Evolutionary conservation across 805 yeast species (phyloP).

Genomic region (Ogataea corticis): DNA sequence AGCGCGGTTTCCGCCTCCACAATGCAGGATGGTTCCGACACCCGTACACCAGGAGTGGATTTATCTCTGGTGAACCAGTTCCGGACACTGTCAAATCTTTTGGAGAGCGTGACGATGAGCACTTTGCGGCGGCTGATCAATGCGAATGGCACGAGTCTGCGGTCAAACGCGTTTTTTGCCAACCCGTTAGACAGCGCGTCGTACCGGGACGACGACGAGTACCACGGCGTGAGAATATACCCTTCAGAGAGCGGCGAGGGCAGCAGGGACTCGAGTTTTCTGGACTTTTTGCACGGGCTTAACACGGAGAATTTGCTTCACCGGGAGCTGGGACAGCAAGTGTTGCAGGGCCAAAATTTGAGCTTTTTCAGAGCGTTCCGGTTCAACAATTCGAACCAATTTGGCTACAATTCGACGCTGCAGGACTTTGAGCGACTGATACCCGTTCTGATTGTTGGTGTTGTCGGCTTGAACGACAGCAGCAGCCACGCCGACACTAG

Average conservation of each 20-base stretch:
- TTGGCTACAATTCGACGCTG: slow-evolving; percentile 15
- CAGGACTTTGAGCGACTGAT: slow-evolving; percentile 22
- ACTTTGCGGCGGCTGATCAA: slow-evolving; percentile 26
- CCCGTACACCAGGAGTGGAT: slow-evolving; percentile 6
- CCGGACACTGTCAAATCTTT: slow-evolving; percentile 27
- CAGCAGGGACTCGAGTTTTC: slow-evolving; percentile 39
- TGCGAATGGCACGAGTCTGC: slow-evolving; percentile 6
- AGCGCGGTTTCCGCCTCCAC: neutral
- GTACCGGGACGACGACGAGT: slow-evolving; percentile 10
- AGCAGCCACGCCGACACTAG: neutral
- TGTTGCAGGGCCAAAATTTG: slow-evolving; percentile 32
- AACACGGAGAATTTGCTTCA: slow-evolving; percentile 25
- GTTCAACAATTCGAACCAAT: slow-evolving; percentile 31
- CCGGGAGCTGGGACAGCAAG: slow-evolving; percentile 29
- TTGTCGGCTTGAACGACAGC: slow-evolving; percentile 30
- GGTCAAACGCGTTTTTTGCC: slow-evolving; percentile 4
- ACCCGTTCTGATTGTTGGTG: slow-evolving; percentile 34
- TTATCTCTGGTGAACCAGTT: slow-evolving; percentile 25
- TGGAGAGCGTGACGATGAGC: slow-evolving; percentile 30
- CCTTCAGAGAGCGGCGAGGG: slow-evolving; percentile 12
- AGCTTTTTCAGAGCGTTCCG: slow-evolving; percentile 46
- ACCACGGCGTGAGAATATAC: slow-evolving; percentile 25
- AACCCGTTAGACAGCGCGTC: slow-evolving; percentile 2
- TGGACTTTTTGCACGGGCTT: slow-evolving; percentile 41
- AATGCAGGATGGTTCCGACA: neutral